phyloP scores from a whole-genome alignment of 2,329 filamentous ascomycete genomes.

The Diaporthe sp. region DNA sequence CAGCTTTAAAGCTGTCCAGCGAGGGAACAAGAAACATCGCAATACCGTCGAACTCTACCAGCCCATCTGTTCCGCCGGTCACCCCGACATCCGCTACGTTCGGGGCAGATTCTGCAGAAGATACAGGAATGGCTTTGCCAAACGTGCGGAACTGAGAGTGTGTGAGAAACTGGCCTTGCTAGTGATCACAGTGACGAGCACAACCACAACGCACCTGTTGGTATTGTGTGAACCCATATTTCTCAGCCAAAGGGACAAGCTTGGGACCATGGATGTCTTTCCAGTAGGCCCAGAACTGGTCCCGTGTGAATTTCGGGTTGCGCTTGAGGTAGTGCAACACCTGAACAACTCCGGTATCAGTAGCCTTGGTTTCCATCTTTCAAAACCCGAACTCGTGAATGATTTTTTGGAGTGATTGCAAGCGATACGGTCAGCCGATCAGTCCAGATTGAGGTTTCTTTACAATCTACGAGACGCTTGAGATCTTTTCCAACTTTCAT shows the following conservation, averaged over 20 bases:
- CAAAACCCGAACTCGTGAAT: background rate
- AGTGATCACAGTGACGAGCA: background rate
- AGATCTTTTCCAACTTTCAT: background rate
- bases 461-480: background rate
- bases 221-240: background rate
- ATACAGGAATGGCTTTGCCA: background rate
- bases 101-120: background rate
- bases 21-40: background rate
- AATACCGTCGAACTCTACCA: constrained; percentile 14
- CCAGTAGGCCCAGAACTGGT: constrained; percentile 12
- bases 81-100: background rate
- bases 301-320: background rate
- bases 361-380: background rate
- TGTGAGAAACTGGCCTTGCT: background rate
- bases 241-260: background rate
- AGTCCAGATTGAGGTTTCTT: no score
- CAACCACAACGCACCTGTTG: background rate
- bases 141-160: background rate
- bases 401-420: background rate
- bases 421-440: background rate
- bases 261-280: background rate
- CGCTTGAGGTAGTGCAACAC: constrained; percentile 8
- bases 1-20: background rate
- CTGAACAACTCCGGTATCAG: background rate
- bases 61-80: background rate